Evolutionary conservation across 345 rosid genomes (phyloP).

Genomic region (Populus nigra): DNA sequence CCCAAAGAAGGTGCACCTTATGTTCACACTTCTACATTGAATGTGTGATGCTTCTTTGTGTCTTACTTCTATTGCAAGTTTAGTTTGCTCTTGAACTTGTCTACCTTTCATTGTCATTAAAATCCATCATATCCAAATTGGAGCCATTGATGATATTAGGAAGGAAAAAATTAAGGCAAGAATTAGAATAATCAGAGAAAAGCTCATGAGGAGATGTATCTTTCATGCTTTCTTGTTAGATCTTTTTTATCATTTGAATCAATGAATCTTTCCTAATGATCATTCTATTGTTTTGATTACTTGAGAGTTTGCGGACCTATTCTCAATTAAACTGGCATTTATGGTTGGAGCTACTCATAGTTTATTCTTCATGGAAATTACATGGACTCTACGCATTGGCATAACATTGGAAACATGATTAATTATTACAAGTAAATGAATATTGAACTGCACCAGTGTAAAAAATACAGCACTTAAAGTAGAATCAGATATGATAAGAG

Average conservation of each 20-base stretch:
- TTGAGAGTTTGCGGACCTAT: background rate
- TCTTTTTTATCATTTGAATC: background rate
- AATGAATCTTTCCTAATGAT: background rate
- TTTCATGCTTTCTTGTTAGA: background rate
- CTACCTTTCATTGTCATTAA: background rate
- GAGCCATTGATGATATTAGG: background rate
- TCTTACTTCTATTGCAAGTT: background rate
- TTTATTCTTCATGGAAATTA: background rate
- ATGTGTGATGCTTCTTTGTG: background rate
- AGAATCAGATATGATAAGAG: background rate
- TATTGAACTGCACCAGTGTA: background rate
- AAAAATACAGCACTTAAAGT: background rate
- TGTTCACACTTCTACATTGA: background rate
- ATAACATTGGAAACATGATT: background rate
- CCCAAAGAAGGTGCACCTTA: conserved; percentile 63
- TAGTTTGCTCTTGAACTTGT: background rate
- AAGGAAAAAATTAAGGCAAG: background rate
- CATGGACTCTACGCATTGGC: too few species aligned
- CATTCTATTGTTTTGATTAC: background rate
- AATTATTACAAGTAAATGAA: background rate
- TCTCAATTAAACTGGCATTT: background rate
- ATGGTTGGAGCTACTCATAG: background rate
- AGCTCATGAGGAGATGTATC: background rate
- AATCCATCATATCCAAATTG: background rate
- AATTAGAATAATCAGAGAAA: background rate